These are phyloP conservation scores for Tulasnella sp. DNA, from an alignment of 768 basidiomycete genomes.

Conservation along the genomic window DNA sequence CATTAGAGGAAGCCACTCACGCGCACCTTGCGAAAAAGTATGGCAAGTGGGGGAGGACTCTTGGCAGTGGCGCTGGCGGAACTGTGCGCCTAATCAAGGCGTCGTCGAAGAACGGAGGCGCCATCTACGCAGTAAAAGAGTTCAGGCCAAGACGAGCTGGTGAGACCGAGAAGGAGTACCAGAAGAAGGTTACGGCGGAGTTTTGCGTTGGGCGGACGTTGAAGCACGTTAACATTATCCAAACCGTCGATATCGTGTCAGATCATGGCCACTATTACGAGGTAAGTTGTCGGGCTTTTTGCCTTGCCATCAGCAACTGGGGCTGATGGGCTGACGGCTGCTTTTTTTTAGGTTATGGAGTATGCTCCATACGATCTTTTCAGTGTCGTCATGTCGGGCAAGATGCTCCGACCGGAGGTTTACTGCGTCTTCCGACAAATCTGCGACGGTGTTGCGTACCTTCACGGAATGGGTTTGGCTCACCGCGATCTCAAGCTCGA, in stretches of 20 bases:
- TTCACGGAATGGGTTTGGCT: conserved; percentile 95
- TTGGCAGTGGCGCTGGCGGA: conserved; percentile 97
- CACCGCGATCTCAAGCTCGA: conserved; percentile 99
- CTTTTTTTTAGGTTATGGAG: conserved; percentile 85
- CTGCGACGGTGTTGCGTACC: conserved; percentile 95
- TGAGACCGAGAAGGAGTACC: conserved; percentile 95
- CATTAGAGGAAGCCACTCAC: conserved; percentile 80
- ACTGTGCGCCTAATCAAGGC: conserved; percentile 96
- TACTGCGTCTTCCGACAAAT: conserved; percentile 99
- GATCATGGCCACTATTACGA: conserved; percentile 99
- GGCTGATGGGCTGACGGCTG: background rate
- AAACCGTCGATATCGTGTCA: conserved; percentile 94
- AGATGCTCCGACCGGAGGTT: conserved; percentile 97
- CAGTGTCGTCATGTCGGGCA: conserved; percentile 98
- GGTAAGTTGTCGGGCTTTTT: conserved; percentile 53
- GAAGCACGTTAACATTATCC: conserved; percentile 53
- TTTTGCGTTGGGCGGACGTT: conserved; percentile 52
- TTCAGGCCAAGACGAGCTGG: conserved; percentile 87
- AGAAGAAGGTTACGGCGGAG: conserved; percentile 98
- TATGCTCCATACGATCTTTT: conserved; percentile 99
- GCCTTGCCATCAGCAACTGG: too few species aligned
- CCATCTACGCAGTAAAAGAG: conserved; percentile 95
- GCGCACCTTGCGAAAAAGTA: conserved; percentile 98
- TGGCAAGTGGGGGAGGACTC: conserved; percentile 95
- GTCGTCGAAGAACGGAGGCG: conserved; percentile 75